Evolutionary conservation across 148 eudicot genomes (phyloP), one percentile per base, ranked within the genome.

Genomic region (Spergularia bocconei): DNA sequence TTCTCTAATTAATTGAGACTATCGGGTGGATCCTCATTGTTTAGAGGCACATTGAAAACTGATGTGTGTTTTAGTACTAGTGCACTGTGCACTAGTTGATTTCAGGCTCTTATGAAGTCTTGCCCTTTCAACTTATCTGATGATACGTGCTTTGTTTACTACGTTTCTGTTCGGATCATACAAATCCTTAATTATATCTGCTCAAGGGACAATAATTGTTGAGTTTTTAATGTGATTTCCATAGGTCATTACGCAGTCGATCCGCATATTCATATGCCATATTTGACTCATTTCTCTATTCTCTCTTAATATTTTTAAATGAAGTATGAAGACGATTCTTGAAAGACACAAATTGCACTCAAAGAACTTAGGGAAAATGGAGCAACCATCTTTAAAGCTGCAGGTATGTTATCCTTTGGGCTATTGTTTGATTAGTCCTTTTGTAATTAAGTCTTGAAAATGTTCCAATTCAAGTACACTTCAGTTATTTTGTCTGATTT

Each of bases 321-420:
- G 41, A 75, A 92, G 97, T 78, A 90, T 88, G 93, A 82, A 84
- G 81, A 78, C 75, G 48, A 88, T 92, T 75, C 93, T 92, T 29
- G 97, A 88, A 78, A 84, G 80, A 75, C 93, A 86, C 72, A 80
- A 87, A 23, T 76, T 92, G 83, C 97, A 90, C 78, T 78, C 97
- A 1, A 90, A 87, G 82, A 92, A 90, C 80, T 83, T 92, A 36
- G 86, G 78, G 51, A 90, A 90, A 80, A 76, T 90, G 88, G 91
- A 88, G 14, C 91, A 85, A 69, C 92, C 95, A 36, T 90, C 91
- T 59, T 87, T 87, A 75, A 81, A 82, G 82, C 79, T 92, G 75
- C 97, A 92, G 91, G 97, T 88, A 80, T 79, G 76, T 38, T 76
- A 48, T 71, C 55, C 72, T 80, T 50, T 66, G 51, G 58, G 57